A percentile compares a stretch with the other conserved stretches of the same genome.
Evolutionary conservation across 2,329 filamentous ascomycete genomes (phyloP).

Genomic region (Tolypocladium guangdongense): DNA sequence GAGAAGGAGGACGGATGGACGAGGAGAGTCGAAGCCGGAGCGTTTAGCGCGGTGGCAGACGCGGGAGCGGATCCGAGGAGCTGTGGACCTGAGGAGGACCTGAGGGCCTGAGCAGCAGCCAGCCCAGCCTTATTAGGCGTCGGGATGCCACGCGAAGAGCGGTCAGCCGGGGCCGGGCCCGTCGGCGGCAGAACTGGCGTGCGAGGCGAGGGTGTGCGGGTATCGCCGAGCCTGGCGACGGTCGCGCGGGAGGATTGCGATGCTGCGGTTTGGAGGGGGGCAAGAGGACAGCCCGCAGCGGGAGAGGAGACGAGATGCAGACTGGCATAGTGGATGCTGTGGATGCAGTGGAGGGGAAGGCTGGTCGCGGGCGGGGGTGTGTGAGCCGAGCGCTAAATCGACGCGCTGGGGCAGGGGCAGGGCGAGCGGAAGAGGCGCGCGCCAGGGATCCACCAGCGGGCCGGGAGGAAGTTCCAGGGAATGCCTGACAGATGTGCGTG

Average conservation of each 20-base stretch:
- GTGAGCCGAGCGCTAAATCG: background rate
- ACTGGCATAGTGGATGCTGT: too few species aligned
- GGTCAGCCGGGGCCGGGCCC: background rate
- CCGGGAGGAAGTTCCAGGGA: too few species aligned
- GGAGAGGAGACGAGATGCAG: too few species aligned
- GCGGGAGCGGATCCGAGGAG: background rate
- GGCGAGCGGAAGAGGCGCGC: background rate
- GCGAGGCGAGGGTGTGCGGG: background rate
- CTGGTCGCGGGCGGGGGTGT: background rate
- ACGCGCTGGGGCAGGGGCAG: background rate
- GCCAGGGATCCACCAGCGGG: background rate
- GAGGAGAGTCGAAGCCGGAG: background rate
- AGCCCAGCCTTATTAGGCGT: slow-evolving; percentile 2
- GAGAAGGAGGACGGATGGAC: background rate
- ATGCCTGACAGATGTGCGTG: too few species aligned
- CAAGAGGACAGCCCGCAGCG: too few species aligned
- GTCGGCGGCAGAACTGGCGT: background rate
- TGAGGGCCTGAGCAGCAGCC: background rate
- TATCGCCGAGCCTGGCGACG: background rate
- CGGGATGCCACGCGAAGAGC: slow-evolving; percentile 2
- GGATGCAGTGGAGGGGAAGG: background rate
- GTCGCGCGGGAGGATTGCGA: background rate
- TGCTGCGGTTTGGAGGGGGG: background rate
- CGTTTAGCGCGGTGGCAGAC: background rate
- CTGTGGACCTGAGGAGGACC: background rate